Evolutionary conservation across 306 rosid species (phyloP), one percentile per base, ranked within the genome.

Genomic region (Arachis stenosperma): DNA sequence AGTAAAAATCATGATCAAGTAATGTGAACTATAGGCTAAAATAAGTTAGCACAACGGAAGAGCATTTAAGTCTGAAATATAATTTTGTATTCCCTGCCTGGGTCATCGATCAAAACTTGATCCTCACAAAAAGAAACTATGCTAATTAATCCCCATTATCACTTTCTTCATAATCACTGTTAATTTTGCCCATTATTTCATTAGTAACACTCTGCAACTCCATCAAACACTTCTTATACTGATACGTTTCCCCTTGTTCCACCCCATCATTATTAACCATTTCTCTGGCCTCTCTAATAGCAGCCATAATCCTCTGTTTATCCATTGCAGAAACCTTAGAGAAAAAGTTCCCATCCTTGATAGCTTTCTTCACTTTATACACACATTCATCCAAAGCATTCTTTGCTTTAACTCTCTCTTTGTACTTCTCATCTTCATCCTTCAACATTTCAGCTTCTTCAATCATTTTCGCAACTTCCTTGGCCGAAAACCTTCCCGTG

Each of bases 361-460:
- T 9, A 0, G 74, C 67, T 75, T 71, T 74, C 46, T 80, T 69
- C 85, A 82, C 77, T 53, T 74, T 62, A 50, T 76, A 85, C 0
- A 80, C 61, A 12, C 69, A 79, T 39, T 79, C 74, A 64, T 82
- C 89, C 75, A 79, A 48, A 0, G 75, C 68, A 8, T 74, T 77
- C 76, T 69, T 82, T 2, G 81, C 58, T 6, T 77, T 67, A 0
- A 66, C 83, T 70, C 61, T 77, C 73, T 82, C 67, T 83, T 71
- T 82, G 71, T 65, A 82, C 65, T 66, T 80, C n/a, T 79, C 83
- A 0, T 85, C 85, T 7, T 85, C 84, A 0, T 68, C 69, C 80
- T 85, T 70, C 81, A 76, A 76, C 55, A 73, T 69, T 76, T 85
- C 79, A 0, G 83, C 86, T 48, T 79, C 86, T 39, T 76, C 46